Conservation (phyloP, 805 yeast genomes). For the Kodamaea neixiangensis region DNA sequence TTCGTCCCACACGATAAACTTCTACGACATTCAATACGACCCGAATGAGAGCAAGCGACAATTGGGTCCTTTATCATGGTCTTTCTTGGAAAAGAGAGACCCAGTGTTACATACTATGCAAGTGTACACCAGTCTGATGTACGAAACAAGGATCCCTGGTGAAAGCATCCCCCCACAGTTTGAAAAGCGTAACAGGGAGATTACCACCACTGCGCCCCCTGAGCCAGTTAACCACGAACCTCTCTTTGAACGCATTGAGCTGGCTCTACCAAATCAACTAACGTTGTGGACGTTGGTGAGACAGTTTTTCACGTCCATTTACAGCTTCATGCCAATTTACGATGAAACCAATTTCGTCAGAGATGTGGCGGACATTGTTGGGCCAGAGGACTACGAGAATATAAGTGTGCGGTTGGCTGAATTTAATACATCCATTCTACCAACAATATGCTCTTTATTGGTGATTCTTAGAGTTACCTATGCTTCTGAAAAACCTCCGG, state of each 20-base stretch:
- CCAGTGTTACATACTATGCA: not conserved
- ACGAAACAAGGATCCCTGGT: not conserved
- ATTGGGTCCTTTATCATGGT: not conserved
- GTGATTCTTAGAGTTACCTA: not conserved
- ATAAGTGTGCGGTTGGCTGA: not conserved
- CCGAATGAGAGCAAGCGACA: not conserved
- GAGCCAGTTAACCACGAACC: not conserved
- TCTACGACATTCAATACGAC: not conserved
- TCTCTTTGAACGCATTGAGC: not conserved
- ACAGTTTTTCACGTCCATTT: not conserved
- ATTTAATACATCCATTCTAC: not conserved
- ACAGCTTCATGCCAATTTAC: not conserved
- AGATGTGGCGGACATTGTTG: not conserved
- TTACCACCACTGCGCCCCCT: not conserved
- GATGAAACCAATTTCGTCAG: not conserved
- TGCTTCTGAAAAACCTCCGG: not conserved
- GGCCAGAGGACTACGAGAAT: not conserved
- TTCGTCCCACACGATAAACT: not conserved
- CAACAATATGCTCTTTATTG: not conserved
- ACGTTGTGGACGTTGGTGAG: not conserved
- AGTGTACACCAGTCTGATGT: not conserved
- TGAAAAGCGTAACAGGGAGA: not conserved
- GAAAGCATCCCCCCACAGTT: not conserved
- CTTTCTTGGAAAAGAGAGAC: not conserved
- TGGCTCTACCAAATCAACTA: not conserved